phyloP scores from a whole-genome alignment of 1,139 yeast genomes.

The Schwanniomyces etchellsii region DNA sequence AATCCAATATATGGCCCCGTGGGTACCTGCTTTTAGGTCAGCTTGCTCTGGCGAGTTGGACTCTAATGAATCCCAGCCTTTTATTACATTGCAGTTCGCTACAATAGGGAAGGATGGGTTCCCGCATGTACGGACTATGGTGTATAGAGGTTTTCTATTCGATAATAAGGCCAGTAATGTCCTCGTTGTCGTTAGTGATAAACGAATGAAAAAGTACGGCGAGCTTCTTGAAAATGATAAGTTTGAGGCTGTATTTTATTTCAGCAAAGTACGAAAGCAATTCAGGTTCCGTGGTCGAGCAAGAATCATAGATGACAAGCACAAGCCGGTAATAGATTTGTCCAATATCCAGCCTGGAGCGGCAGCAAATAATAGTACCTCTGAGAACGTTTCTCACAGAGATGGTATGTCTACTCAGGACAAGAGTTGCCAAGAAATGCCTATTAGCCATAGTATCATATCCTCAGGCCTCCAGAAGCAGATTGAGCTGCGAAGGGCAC shows the following conservation, averaged over 20 bases:
- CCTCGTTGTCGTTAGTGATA: conserved; percentile 67
- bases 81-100: conserved; percentile 61
- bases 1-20: conserved; percentile 54
- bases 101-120: conserved; percentile 54
- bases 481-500: conserved; percentile 9
- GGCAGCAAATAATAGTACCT: conserved; percentile 1
- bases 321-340: conserved; percentile 30
- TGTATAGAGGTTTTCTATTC: conserved; percentile 71
- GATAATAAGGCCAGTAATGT: conserved; percentile 64
- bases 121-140: conserved; percentile 66
- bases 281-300: conserved; percentile 69
- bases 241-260: conserved; percentile 76
- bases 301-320: conserved; percentile 32
- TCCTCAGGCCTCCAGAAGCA: conserved; percentile 4
- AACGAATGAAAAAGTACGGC: conserved; percentile 56
- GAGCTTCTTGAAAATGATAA: conserved; percentile 48
- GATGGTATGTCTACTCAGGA: not conserved
- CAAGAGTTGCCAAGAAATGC: conserved; percentile 5
- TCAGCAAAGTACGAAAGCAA: conserved; percentile 55
- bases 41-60: conserved; percentile 42
- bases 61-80: conserved; percentile 32
- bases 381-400: conserved; percentile 5
- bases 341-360: conserved; percentile 18
- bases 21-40: conserved; percentile 58
- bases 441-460: conserved; percentile 4